These are phyloP conservation scores for Aspergillus ruber DNA, from an alignment of 2,329 filamentous ascomycete genomes.

Conservation along the genomic window DNA sequence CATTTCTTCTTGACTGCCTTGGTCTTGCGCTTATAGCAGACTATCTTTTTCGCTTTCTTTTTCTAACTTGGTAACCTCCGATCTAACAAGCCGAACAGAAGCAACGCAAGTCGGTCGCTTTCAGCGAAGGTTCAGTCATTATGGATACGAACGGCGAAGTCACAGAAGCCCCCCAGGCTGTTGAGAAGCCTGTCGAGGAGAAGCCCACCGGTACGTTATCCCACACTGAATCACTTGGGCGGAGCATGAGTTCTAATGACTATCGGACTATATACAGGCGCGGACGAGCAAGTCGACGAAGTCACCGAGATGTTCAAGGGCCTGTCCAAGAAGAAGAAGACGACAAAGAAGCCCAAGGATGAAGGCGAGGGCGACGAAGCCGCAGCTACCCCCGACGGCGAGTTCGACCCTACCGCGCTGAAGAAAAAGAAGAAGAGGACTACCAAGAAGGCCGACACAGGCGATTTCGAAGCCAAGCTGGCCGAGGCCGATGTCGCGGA, in stretches of 20 bases:
- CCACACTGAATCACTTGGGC: not conserved
- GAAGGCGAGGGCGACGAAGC: constrained; percentile 46
- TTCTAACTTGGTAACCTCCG: constrained; percentile 8
- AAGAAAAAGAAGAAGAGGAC: constrained; percentile 82
- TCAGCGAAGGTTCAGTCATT: constrained; percentile 78
- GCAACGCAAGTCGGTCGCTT: constrained; percentile 87
- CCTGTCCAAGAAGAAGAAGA: constrained; percentile 70
- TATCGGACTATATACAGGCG: constrained; percentile 12
- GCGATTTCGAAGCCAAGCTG: constrained; percentile 63
- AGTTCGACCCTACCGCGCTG: constrained; percentile 61
- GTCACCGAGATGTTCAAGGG: constrained; percentile 62
- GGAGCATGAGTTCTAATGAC: not conserved
- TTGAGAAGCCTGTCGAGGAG: constrained; percentile 50
- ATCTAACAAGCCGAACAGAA: constrained; percentile 47
- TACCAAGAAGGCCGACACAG: constrained; percentile 51
- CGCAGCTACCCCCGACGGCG: constrained; percentile 47
- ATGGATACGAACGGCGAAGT: constrained; percentile 87
- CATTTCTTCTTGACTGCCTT: constrained; percentile 1
- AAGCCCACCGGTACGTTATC: constrained; percentile 64
- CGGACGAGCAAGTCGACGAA: constrained; percentile 57
- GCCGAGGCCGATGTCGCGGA: constrained; percentile 55
- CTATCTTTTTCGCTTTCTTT: constrained; percentile 6
- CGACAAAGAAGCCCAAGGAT: constrained; percentile 54
- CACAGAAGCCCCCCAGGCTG: constrained; percentile 63
- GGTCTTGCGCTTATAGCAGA: constrained; percentile 1